Base-by-base conservation (phyloP, 257 asterid genomes). In the Orobanche coerulescens region DNA sequence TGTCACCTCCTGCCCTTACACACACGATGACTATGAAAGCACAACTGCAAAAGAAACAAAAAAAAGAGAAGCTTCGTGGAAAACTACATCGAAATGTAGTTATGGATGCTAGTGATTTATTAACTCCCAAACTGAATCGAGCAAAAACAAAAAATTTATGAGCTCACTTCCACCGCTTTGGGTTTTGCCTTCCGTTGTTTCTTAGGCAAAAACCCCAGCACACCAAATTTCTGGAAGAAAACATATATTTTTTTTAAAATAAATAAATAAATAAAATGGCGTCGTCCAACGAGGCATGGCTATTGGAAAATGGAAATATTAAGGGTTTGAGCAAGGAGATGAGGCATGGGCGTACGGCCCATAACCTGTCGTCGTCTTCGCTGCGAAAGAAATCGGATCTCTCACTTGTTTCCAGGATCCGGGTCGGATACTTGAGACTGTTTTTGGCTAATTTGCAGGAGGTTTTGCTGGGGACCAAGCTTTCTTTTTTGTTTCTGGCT, bases 391-490 rank as follows among this genome's bases (percentile, higher is more conserved):
- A 83, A 48, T 86, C 97, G 42, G 95, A 86, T 37, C 75, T 76
- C 2, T 37, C 95, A 4, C 76, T 85, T 0, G 66, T 88, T 10
- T 73, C 82, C 0, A 82, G 75, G 54, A 79, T 81, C 7, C 86
- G 81, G 39, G 71, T 62, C 48, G 65, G 73, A 23, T 33, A 26
- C 22, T 7, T 77, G 30, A 70, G 94, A 23, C 16, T 23, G 6
- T 60, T 86, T 10, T 49, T 86, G 3, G 78, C 71, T 5, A 84
- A 80, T 78, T 53, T 93, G 43, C 95, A 84, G 64, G 95, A 84
- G 73, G 86, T 93, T 46, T 50, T 93, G 61, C 71, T 89, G 16
- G 97, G 96, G 19, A 88, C 96, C 2, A 92, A 88, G 68, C 89
- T 88, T 26, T 67, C 80, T 0, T 13, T 86, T n/a, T 73, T 92